These are phyloP conservation scores for Globisporangium irregulare DNA, from an alignment of 352 stramenopile species.

Conservation along the genomic window DNA sequence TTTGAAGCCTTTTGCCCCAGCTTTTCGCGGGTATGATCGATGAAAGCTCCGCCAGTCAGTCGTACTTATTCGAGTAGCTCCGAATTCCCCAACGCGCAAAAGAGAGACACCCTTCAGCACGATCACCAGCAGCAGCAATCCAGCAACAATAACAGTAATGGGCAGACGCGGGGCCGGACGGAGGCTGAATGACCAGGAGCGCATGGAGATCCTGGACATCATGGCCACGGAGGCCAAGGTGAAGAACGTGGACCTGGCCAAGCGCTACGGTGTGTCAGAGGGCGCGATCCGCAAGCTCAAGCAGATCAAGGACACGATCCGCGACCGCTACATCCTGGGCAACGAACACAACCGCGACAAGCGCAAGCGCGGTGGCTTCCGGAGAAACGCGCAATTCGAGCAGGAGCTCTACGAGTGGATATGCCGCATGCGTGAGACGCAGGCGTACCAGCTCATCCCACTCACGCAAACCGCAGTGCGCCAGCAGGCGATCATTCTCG, in stretches of 20 bases:
- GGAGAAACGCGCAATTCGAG: constrained; percentile 82
- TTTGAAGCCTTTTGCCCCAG: no score
- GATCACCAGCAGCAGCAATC: background rate
- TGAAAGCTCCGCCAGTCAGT: constrained; percentile 11
- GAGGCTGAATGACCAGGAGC: constrained; percentile 86
- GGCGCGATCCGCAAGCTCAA: constrained; percentile 87
- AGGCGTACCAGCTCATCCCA: constrained; percentile 80
- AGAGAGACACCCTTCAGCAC: background rate
- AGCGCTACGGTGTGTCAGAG: constrained; percentile 84
- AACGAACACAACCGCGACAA: constrained; percentile 87
- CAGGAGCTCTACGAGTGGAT: constrained; percentile 87
- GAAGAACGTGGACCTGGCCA: constrained; percentile 84
- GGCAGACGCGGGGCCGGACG: constrained; percentile 70
- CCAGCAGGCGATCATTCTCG: constrained; percentile 78
- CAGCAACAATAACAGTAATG: constrained; percentile 28
- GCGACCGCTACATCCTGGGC: constrained; percentile 77
- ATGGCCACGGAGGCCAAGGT: constrained; percentile 77
- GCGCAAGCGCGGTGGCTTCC: constrained; percentile 81
- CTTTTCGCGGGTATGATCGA: no score
- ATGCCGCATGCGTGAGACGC: constrained; percentile 73
- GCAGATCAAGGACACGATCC: constrained; percentile 84
- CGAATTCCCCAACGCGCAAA: constrained; percentile 10
- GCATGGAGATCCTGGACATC: constrained; percentile 88
- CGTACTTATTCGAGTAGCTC: constrained; percentile 30
- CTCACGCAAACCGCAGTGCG: constrained; percentile 82